phyloP scores from a whole-genome alignment of 805 yeast genomes.

The Huiozyma sinensis region DNA sequence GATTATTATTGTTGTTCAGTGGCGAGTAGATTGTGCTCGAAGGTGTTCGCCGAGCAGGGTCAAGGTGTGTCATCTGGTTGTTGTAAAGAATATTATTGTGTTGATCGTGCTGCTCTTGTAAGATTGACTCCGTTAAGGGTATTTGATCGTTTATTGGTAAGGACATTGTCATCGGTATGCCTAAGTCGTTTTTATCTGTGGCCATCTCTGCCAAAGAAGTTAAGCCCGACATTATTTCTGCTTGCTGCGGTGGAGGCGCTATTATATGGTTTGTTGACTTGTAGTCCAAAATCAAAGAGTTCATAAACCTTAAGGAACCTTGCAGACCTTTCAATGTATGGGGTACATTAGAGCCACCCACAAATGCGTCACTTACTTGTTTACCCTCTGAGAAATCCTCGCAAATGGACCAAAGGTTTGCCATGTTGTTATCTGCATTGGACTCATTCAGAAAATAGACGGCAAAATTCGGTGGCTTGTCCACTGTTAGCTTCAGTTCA shows the following conservation, averaged over 20 bases:
- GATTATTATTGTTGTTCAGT: not conserved
- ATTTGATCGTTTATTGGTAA: not conserved
- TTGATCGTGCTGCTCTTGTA: not conserved
- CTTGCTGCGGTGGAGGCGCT: constrained; percentile 9
- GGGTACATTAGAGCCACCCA: constrained; percentile 52
- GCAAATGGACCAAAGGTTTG: constrained; percentile 43
- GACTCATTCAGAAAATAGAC: constrained; percentile 54
- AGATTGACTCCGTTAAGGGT: not conserved
- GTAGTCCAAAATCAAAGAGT: constrained; percentile 41
- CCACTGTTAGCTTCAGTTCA: constrained; percentile 41
- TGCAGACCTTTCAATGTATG: constrained; percentile 56
- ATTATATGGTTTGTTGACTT: constrained; percentile 27
- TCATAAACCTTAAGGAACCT: constrained; percentile 41
- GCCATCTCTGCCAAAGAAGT: constrained; percentile 2
- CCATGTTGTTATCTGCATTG: constrained; percentile 29
- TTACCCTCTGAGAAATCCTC: constrained; percentile 80
- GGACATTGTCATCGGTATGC: not conserved
- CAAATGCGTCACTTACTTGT: constrained; percentile 60
- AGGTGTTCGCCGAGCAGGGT: not conserved
- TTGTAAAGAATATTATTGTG: constrained; percentile 3
- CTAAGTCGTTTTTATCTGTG: not conserved
- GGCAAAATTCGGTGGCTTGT: constrained; percentile 66
- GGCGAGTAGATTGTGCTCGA: not conserved
- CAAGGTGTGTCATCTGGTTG: not conserved
- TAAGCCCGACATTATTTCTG: not conserved